Percentiles rank a stretch among this genome's conserved stretches.
Conservation (phyloP, 1,284 basidiomycete genomes). For the Pseudozyma sp. region DNA sequence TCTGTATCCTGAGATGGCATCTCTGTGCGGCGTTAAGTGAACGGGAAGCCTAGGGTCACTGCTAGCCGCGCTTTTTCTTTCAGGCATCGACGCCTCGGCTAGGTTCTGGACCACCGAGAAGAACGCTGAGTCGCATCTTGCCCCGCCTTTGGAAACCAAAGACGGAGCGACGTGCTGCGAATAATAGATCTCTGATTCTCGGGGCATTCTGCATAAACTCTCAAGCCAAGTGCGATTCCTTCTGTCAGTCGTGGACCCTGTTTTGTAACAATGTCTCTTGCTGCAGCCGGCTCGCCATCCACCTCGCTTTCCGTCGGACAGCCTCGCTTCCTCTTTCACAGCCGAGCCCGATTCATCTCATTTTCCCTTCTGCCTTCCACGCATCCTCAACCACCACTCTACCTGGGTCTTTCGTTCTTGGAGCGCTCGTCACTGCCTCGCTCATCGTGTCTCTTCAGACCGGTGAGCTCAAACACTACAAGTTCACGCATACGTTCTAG, state of each 20-base stretch:
- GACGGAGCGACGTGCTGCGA: neutral
- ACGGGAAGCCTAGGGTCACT: too few species aligned
- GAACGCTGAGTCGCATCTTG: neutral
- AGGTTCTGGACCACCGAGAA: neutral
- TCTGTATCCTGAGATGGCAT: too few species aligned
- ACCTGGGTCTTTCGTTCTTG: too few species aligned
- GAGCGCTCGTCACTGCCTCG: too few species aligned
- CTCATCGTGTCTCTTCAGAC: too few species aligned
- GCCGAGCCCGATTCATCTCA: neutral
- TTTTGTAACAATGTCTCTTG: neutral
- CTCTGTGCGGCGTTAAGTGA: too few species aligned
- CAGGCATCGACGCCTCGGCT: neutral
- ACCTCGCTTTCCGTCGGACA: neutral
- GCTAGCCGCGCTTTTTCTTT: too few species aligned
- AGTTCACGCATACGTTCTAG: too few species aligned
- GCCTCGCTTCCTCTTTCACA: slow-evolving; percentile 1
- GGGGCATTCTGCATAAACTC: neutral
- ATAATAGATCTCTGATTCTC: neutral
- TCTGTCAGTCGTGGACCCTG: neutral
- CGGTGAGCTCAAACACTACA: too few species aligned
- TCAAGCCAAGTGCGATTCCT: too few species aligned
- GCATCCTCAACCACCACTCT: too few species aligned
- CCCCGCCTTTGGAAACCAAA: slow-evolving; percentile 2
- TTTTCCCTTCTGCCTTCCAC: neutral
- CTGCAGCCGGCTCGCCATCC: too few species aligned